Conservation (phyloP, 139 green algal species). For the Picochlorum sp. region DNA sequence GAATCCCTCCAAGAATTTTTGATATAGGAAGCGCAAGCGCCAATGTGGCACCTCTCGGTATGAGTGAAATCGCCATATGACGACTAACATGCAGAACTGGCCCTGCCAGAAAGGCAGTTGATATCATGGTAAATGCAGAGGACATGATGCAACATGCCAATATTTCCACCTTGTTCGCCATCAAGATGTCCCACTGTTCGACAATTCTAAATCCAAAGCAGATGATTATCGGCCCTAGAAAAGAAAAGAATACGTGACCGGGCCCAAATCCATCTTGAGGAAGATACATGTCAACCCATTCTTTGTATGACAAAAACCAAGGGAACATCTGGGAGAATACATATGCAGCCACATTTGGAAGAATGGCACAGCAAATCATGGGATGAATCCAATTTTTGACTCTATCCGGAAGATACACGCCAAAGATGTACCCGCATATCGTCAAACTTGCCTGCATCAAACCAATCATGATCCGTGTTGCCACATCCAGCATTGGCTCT, state of each 20-base stretch:
- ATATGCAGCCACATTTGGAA: constrained; percentile 42
- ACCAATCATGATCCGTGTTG: too few species aligned
- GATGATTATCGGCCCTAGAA: constrained; percentile 81
- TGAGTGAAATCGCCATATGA: constrained; percentile 51
- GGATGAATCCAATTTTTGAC: constrained; percentile 52
- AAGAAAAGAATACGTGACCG: constrained; percentile 73
- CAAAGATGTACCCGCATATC: too few species aligned
- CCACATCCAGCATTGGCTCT: too few species aligned
- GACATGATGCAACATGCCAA: constrained; percentile 45
- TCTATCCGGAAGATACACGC: constrained; percentile 7
- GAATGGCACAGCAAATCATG: constrained; percentile 48
- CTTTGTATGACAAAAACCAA: too few species aligned
- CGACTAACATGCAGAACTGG: constrained; percentile 35
- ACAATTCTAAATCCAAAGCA: constrained; percentile 75
- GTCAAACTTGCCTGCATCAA: too few species aligned
- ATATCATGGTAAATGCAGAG: constrained; percentile 59
- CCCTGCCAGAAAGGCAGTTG: constrained; percentile 54
- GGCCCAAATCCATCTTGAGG: constrained; percentile 27
- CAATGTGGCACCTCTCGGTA: constrained; percentile 74
- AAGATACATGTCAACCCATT: constrained; percentile 28
- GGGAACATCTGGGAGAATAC: constrained; percentile 3
- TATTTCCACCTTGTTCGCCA: constrained; percentile 73
- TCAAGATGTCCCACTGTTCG: constrained; percentile 63
- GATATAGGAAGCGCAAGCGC: constrained; percentile 81
- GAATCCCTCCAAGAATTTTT: constrained; percentile 42